Conservation (phyloP, 495 filamentous ascomycete genomes). For the Penicillium lagena region DNA sequence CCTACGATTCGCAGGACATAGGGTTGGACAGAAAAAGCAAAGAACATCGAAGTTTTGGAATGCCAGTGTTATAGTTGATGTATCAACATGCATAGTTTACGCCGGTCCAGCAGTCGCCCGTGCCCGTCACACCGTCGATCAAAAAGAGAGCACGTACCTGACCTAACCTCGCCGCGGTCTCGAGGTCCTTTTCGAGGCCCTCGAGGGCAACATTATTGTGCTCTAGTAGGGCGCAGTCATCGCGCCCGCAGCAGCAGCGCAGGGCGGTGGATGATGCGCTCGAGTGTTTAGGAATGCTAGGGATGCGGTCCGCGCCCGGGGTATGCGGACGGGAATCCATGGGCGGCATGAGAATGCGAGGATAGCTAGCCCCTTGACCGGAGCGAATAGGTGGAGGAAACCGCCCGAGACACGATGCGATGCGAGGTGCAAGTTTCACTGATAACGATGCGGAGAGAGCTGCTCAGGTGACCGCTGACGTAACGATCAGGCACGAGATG, state of each 20-base stretch:
- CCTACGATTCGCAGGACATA: background rate
- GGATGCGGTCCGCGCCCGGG: slow-evolving; percentile 13
- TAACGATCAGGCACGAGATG: no score
- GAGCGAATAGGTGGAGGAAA: background rate
- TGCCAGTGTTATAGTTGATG: slow-evolving; percentile 12
- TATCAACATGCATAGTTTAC: slow-evolving; percentile 18
- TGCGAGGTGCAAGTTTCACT: no score
- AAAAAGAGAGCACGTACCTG: slow-evolving; percentile 55
- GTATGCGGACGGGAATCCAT: slow-evolving; percentile 31
- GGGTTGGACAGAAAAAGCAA: slow-evolving; percentile 1
- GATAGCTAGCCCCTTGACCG: slow-evolving; percentile 7
- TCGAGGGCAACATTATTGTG: slow-evolving; percentile 72
- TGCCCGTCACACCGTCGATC: slow-evolving; percentile 1
- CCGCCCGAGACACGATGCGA: no score
- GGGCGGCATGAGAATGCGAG: slow-evolving; percentile 16
- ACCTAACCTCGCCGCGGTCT: slow-evolving; percentile 76
- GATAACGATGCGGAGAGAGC: no score
- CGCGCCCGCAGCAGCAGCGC: slow-evolving; percentile 77
- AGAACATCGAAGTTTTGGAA: slow-evolving; percentile 3
- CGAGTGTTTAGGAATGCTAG: slow-evolving; percentile 37
- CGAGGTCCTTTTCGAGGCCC: slow-evolving; percentile 79
- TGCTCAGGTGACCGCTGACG: no score
- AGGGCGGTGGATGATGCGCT: slow-evolving; percentile 19
- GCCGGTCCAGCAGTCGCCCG: background rate
- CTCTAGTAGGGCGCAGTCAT: slow-evolving; percentile 71